Percentiles rank a stretch among this genome's conserved stretches.
These are phyloP conservation scores for Gastrodia elata DNA, from an alignment of 106 monocot species.

Conservation along the genomic window DNA sequence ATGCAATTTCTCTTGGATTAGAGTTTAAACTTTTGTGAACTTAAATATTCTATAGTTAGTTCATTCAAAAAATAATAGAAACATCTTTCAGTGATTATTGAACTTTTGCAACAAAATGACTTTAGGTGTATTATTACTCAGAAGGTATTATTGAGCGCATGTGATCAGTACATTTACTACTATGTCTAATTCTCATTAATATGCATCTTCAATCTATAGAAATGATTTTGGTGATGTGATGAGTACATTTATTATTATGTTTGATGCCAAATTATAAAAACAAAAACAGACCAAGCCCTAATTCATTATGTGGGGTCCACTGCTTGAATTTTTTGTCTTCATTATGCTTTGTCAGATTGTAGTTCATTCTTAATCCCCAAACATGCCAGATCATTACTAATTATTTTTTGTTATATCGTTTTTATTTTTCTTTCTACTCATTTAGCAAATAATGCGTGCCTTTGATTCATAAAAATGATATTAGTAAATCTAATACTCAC, in stretches of 20 bases:
- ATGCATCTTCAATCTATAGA: too few species aligned
- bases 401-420: too few species aligned
- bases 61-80: not conserved
- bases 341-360: too few species aligned
- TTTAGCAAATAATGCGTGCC: too few species aligned
- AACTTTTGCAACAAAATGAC: not conserved
- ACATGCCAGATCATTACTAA: too few species aligned
- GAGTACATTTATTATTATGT: too few species aligned
- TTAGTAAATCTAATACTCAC: not conserved
- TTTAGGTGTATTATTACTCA: not conserved
- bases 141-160: not conserved
- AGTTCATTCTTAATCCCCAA: too few species aligned
- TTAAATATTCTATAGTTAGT: not conserved
- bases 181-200: too few species aligned
- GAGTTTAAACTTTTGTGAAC: not conserved
- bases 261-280: too few species aligned
- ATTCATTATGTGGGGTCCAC: not conserved
- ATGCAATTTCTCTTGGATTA: not conserved
- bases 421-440: too few species aligned
- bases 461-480: not conserved
- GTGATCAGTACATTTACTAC: not conserved
- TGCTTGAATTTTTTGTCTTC: too few species aligned
- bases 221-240: too few species aligned
- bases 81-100: not conserved
- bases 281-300: not conserved